Evolutionary conservation across 164 flowering plant species (phyloP).

Genomic region (Protea cynaroides): DNA sequence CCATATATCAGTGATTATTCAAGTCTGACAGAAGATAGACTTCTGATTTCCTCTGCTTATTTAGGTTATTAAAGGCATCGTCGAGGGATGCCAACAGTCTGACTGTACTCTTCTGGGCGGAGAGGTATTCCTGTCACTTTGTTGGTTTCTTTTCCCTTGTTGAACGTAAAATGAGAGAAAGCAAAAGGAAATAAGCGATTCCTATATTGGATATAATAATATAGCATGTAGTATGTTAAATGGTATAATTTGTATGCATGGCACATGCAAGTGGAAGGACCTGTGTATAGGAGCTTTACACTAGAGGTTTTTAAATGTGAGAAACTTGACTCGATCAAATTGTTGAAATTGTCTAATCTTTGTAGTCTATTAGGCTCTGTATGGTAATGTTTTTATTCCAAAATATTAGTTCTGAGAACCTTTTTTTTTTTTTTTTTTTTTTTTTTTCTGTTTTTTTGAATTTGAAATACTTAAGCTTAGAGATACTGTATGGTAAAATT

Average conservation of each 20-base stretch:
- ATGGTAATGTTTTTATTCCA: too few species aligned
- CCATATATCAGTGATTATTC: neutral
- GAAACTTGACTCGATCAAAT: too few species aligned
- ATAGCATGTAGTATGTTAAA: neutral
- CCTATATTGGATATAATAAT: neutral
- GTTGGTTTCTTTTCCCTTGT: slow-evolving; percentile 1
- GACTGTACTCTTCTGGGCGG: slow-evolving; percentile 89
- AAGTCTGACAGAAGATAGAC: neutral
- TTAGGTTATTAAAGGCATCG: slow-evolving; percentile 92
- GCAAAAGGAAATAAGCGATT: neutral
- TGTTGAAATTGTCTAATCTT: too few species aligned
- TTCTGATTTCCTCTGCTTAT: slow-evolving; percentile 11
- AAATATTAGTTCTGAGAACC: too few species aligned
- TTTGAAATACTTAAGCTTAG: too few species aligned
- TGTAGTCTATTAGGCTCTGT: too few species aligned
- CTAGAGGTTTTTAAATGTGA: too few species aligned
- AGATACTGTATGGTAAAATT: too few species aligned
- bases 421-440: too few species aligned
- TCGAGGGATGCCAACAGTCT: slow-evolving; percentile 84
- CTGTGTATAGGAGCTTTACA: neutral
- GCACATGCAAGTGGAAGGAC: neutral
- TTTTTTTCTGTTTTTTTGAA: too few species aligned
- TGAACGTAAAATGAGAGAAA: neutral
- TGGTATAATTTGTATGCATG: neutral
- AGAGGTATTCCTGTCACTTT: slow-evolving; percentile 49